These are phyloP conservation scores for Xanthoceras sorbifolium DNA, from an alignment of 345 rosid genomes.

Conservation along the genomic window DNA sequence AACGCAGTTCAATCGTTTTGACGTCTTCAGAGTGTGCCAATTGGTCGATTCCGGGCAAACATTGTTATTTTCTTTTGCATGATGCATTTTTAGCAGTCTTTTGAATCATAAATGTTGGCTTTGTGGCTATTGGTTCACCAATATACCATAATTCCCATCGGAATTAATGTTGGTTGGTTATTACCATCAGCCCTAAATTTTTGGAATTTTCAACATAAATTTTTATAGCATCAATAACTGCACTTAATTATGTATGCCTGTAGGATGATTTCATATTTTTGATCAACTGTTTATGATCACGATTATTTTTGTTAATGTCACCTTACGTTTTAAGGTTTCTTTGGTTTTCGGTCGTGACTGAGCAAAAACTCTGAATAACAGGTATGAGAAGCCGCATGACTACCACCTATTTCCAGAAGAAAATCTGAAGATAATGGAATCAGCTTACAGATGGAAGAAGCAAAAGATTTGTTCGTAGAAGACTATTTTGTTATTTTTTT, in stretches of 20 bases:
- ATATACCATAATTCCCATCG: neutral
- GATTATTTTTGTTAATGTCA: neutral
- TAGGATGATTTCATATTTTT: neutral
- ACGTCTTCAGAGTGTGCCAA: neutral
- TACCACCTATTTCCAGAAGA: constrained; percentile 79
- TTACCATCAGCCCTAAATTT: neutral
- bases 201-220: neutral
- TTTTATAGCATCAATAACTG: neutral
- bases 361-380: constrained; percentile 27
- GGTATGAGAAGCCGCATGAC: constrained; percentile 74
- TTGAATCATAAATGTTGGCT: neutral
- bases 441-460: constrained; percentile 81
- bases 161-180: neutral
- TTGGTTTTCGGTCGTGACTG: neutral
- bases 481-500: neutral
- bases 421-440: constrained; percentile 75
- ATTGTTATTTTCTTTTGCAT: neutral
- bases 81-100: neutral
- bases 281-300: neutral
- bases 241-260: neutral
- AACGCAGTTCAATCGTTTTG: neutral
- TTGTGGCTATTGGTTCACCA: neutral
- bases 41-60: neutral
- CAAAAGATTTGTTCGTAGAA: constrained; percentile 45
- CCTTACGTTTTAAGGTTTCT: neutral